Evolutionary conservation across 768 basidiomycete genomes (phyloP).

Genomic region (Rhodotorula diobovata): DNA sequence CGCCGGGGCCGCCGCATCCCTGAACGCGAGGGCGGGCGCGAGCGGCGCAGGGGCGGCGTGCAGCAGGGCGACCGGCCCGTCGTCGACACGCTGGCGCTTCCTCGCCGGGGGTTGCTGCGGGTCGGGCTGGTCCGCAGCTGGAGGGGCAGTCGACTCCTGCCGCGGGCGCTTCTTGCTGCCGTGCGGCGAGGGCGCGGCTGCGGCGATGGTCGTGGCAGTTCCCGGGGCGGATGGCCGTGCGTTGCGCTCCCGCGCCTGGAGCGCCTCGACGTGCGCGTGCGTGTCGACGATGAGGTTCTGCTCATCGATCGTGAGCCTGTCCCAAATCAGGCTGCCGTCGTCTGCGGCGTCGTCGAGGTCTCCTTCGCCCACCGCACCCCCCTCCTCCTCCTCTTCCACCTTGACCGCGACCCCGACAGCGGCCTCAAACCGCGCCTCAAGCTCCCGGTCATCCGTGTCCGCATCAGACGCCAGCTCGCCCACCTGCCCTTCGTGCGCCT

Average conservation of each 20-base stretch:
- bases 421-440: neutral
- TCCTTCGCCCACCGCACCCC: too few species aligned
- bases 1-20: too few species aligned
- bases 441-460: conserved; percentile 12
- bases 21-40: neutral
- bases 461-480: neutral
- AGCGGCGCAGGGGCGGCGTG: too few species aligned
- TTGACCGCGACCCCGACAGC: neutral
- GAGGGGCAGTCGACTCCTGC: neutral
- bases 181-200: too few species aligned
- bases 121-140: neutral
- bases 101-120: neutral
- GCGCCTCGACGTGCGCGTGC: neutral
- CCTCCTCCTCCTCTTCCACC: neutral
- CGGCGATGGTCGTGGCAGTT: too few species aligned
- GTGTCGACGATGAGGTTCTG: neutral
- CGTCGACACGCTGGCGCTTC: neutral
- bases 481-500: too few species aligned
- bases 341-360: neutral
- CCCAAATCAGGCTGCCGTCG: neutral
- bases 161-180: neutral
- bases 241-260: neutral
- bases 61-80: neutral
- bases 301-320: neutral
- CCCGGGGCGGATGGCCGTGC: neutral